Evolutionary conservation across 257 asterid genomes (phyloP), one percentile per base, ranked within the genome.

Genomic region (Nemophila menziesii): DNA sequence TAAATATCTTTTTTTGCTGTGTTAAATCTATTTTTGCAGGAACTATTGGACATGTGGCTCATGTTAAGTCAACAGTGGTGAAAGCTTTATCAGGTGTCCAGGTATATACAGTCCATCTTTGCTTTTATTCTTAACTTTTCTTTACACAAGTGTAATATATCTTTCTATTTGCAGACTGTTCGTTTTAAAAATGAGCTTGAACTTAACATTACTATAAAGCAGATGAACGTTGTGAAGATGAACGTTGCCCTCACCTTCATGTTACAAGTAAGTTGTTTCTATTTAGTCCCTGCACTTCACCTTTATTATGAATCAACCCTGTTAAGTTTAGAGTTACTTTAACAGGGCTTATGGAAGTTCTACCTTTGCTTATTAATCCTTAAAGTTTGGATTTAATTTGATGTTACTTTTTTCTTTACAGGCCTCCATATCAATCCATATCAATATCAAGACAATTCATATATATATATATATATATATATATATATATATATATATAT

Each of bases 21-120:
- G n/a, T n/a, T n/a, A n/a, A n/a, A 17, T 61, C 48, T 52, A 51
- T 29, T 57, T 16, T 52, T 24, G 46, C 63, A 89, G 97, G 97
- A 27, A 89, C 97, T 46, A 89, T 89, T 66, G 97, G 97, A 37
- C 97, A 89, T 52, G 97, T 89, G 80, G 97, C 97, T 61, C 97
- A 89, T 56, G 97, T 94, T 16, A 87, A 87, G 66, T 87, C 97
- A 14, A 87, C 97, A 16, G 97, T 87, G 49, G 97, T 87, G 33
- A 87, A 87, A 66, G 97, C 95, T 54, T 74, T 87, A 62, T 87
- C 97, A 52, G 94, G 97, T 40, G 95, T 87, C 36, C 97, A 87
- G 94, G 97, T n/a, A n/a, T 87, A 64, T 41, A n/a, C n/a, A n/a
- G n/a, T n/a, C n/a, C n/a, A n/a, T n/a, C n/a, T n/a, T n/a, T n/a